Base-by-base conservation (phyloP, 2,329 filamentous ascomycete genomes). In the Cladosporium sp. region DNA sequence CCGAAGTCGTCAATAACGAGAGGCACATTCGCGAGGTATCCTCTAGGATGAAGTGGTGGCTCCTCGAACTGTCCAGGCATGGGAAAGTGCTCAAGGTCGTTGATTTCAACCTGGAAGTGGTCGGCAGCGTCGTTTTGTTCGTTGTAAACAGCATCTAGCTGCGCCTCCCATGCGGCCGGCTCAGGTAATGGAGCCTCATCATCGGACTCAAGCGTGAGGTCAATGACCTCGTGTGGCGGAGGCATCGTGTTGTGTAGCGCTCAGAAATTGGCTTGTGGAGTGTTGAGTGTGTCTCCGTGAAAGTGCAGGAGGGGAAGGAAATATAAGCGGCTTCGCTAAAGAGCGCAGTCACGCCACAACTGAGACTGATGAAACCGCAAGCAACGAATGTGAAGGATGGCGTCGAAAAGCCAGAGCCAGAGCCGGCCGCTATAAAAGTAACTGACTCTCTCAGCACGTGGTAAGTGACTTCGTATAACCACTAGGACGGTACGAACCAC, bases 171-270 rank as follows among this genome's bases (percentile, higher is more conserved):
- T 11, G 45, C 55, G 2, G 25, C 45, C 14, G 25, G 14, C 5
- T 11, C 20, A 20, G 39, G 49, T 39, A 19, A 38, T 36, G 59
- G 42, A 9, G 34, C 60, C 28, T 59, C 60, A 47, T 68, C 64
- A 6, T 64, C 61, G 15, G 63, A 60, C 37, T 66, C 65, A 59
- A 62, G 64, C 28, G 64, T 43, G 6, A 69, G 62, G 51, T 69
- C 64, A 55, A 69, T 65, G 36, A 69, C 59, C 15, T 60, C 60
- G 19, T 55, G 56, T 9, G 43, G 51, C 25, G 45, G 57, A 51
- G 37, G 43, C 47, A 51, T 57, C 43, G 25, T 51, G 55, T 36
- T 42, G 20, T 12, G 55, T 36, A 49, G 20, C 8, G 36, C 15
- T 51, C 17, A 51, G n/a, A 14, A 14, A 25, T 14, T 5, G 49